Base-by-base conservation (phyloP, 352 stramenopile species). In the Pythium vanterpoolii region DNA sequence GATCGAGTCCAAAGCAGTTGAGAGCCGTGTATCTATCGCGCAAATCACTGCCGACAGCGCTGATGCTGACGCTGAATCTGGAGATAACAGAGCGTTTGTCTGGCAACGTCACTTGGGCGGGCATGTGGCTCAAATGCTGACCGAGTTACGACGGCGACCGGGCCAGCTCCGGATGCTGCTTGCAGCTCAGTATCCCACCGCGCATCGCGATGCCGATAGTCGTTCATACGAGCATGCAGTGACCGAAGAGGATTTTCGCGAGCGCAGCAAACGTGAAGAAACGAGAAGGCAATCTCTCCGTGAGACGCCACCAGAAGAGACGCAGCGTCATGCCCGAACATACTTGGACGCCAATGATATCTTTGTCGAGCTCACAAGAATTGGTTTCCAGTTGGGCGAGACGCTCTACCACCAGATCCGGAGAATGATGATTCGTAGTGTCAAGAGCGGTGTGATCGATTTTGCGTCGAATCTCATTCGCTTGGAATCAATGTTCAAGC, bases 401-500 rank as follows among this genome's bases (percentile, higher is more conserved):
- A 53, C 66, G 19, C 56, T 86, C 28, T 85, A 81, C 48, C 59
- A 70, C 19, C 56, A 74, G 21, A 68, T 86, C 16, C 64, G 59
- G 27, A 28, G 33, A 4, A 72, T 86, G 45, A 56, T 89, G 39
- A 56, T 72, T 3, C 74, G 71, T 26, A 87, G 79, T 50, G 65
- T 86, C 18, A 36, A 50, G 7, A 66, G 68, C 26, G 74, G 76
- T 4, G 66, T 83, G 16, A 65, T 89, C 14, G 68, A 69, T 9
- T 64, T 68, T 23, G 61, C 76, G 11, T 67, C 77, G 2, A 83
- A 87, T 38, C 39, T 62, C 4, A 64, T 87, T 24, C 75, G 79
- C 0, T 69, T 89, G 5, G 64, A 72, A 9, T 87, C 79, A 3
- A 49, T 87, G 51, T 89, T 83, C 58, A 86, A 83, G 24, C 40